phyloP scores from a whole-genome alignment of 2,329 filamentous ascomycete species.

The Colletotrichum coccodes region DNA sequence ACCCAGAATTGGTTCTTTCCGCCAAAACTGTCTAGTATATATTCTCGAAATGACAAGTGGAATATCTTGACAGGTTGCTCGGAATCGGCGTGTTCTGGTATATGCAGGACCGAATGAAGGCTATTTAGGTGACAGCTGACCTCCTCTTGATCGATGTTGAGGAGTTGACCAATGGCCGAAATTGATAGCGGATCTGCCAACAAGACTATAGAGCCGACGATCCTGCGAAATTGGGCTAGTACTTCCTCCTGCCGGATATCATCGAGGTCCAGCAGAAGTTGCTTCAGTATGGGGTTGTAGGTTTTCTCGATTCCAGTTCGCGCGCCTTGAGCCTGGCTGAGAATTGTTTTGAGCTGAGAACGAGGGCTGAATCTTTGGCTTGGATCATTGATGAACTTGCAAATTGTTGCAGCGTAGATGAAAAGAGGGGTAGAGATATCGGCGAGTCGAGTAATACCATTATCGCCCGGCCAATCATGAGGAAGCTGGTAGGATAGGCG shows the following conservation, averaged over 20 bases:
- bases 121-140: no score
- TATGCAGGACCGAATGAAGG: no score
- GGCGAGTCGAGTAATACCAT: conserved; percentile 31
- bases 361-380: background rate
- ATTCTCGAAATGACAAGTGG: no score
- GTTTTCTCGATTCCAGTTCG: background rate
- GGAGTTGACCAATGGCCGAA: background rate
- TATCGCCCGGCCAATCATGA: background rate
- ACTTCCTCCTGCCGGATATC: background rate
- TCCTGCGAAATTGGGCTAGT: conserved; percentile 28
- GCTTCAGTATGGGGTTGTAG: background rate
- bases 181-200: conserved; percentile 18
- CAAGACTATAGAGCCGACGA: conserved; percentile 27
- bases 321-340: background rate
- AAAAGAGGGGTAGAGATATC: conserved; percentile 41
- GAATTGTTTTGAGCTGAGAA: background rate
- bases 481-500: background rate
- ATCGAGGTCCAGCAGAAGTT: background rate
- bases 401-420: conserved; percentile 41
- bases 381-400: conserved; percentile 33
- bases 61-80: no score
- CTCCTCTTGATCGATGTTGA: background rate
- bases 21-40: no score
- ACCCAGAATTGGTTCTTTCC: no score
- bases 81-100: no score